Percentiles rank a stretch among this genome's conserved stretches.
These are phyloP conservation scores for Sclerotinia nivalis DNA, from an alignment of 2,329 filamentous ascomycete species.

Conservation along the genomic window DNA sequence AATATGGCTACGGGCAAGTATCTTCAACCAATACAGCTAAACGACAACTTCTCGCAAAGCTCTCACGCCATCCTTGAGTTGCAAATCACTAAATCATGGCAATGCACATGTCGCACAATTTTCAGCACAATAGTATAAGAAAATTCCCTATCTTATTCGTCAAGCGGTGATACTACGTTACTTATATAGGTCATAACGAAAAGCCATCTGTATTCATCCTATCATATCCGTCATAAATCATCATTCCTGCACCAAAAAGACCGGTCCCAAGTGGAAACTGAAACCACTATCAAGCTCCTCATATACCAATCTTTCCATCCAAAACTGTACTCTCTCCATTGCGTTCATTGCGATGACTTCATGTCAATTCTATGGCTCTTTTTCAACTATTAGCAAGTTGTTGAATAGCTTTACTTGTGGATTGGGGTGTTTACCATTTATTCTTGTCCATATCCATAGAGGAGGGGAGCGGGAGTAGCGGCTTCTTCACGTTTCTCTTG, in stretches of 20 bases:
- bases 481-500: too few relatives aligned
- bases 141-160: neutral
- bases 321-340: neutral
- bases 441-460: too few relatives aligned
- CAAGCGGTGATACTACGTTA: too few relatives aligned
- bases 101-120: too few relatives aligned
- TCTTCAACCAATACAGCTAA: neutral
- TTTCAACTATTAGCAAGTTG: too few relatives aligned
- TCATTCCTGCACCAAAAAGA: neutral
- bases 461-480: too few relatives aligned
- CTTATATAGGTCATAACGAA: neutral
- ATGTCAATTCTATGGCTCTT: neutral
- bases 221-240: neutral
- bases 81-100: too few relatives aligned
- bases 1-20: too few relatives aligned
- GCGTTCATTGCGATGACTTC: neutral
- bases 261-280: neutral
- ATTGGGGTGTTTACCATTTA: neutral
- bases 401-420: neutral
- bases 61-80: too few relatives aligned
- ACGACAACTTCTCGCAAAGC: neutral
- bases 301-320: neutral
- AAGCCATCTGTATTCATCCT: too few relatives aligned
- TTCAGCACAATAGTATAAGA: neutral
- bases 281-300: neutral